These are phyloP conservation scores for Tubosaeta sp. DNA, from an alignment of 768 basidiomycete genomes.

Conservation along the genomic window DNA sequence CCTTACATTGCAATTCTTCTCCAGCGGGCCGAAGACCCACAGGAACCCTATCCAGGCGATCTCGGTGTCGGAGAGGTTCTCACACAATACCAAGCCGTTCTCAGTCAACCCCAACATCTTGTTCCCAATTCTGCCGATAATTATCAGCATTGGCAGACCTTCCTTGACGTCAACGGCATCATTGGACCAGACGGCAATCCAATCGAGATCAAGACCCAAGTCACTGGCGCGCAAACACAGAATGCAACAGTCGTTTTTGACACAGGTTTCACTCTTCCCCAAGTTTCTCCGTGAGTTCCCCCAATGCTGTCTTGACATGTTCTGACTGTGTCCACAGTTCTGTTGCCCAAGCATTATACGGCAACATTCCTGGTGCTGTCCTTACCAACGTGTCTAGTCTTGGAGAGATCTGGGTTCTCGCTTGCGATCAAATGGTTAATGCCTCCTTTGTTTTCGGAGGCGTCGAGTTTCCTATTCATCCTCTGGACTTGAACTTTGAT, in stretches of 20 bases:
- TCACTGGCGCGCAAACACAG: slow-evolving; percentile 38
- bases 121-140: slow-evolving; percentile 39
- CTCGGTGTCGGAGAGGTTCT: slow-evolving; percentile 61
- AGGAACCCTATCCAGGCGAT: slow-evolving; percentile 50
- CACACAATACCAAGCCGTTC: slow-evolving; percentile 44
- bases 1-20: slow-evolving; percentile 64
- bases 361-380: slow-evolving; percentile 48
- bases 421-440: slow-evolving; percentile 61
- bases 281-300: slow-evolving; percentile 47
- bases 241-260: slow-evolving; percentile 63
- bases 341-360: slow-evolving; percentile 61
- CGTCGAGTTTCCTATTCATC: slow-evolving; percentile 55
- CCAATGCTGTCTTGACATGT: slow-evolving; percentile 6
- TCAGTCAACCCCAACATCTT: slow-evolving; percentile 45
- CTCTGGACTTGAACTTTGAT: slow-evolving; percentile 50
- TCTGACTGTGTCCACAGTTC: slow-evolving; percentile 29
- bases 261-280: slow-evolving; percentile 65
- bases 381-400: slow-evolving; percentile 36
- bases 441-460: slow-evolving; percentile 62
- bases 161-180: slow-evolving; percentile 59
- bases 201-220: slow-evolving; percentile 43
- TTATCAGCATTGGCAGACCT: slow-evolving; percentile 62
- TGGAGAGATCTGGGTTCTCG: slow-evolving; percentile 55
- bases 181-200: slow-evolving; percentile 56
- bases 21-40: slow-evolving; percentile 53